Percentiles rank a stretch among this genome's conserved stretches.
phyloP scores from a whole-genome alignment of 805 yeast species.

The Wickerhamomyces alni region DNA sequence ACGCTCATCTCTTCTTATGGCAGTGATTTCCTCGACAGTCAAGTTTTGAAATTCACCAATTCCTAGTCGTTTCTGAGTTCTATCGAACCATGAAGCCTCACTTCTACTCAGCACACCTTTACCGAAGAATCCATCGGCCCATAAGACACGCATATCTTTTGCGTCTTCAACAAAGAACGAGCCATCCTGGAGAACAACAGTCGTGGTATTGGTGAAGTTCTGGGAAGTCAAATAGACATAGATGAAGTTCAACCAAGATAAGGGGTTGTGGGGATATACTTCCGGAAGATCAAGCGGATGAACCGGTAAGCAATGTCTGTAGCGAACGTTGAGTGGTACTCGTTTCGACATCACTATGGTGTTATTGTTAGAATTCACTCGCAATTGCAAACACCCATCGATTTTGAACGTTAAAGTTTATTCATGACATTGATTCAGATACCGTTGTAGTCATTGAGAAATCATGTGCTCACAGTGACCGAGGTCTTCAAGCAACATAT shows the following conservation, averaged over 20 bases:
- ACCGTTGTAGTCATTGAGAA: constrained; percentile 95
- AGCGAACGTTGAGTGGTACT: constrained; percentile 24
- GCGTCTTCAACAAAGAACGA: constrained; percentile 31
- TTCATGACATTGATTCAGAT: constrained; percentile 50
- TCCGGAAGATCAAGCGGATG: constrained; percentile 43
- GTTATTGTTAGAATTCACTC: constrained; percentile 1
- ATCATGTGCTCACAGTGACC: constrained; percentile 64
- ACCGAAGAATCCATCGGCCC: constrained; percentile 91
- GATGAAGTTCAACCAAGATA: constrained; percentile 51
- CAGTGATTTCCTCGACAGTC: constrained; percentile 74
- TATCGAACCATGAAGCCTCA: constrained; percentile 84
- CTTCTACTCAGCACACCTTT: constrained; percentile 86
- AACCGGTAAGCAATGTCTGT: constrained; percentile 56
- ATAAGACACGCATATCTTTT: constrained; percentile 48
- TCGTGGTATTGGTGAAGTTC: constrained; percentile 13
- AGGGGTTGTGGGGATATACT: constrained; percentile 57
- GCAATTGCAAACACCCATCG: neutral
- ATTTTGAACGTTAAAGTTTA: neutral
- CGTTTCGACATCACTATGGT: constrained; percentile 27
- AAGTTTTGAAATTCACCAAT: constrained; percentile 30
- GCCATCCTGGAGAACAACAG: constrained; percentile 29
- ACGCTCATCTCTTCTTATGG: constrained; percentile 64
- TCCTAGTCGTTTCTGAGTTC: constrained; percentile 54
- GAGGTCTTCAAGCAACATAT: constrained; percentile 38
- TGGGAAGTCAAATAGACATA: constrained; percentile 26